Conservation (phyloP, 2,329 filamentous ascomycete species). For the Bipolaris gigantea region DNA sequence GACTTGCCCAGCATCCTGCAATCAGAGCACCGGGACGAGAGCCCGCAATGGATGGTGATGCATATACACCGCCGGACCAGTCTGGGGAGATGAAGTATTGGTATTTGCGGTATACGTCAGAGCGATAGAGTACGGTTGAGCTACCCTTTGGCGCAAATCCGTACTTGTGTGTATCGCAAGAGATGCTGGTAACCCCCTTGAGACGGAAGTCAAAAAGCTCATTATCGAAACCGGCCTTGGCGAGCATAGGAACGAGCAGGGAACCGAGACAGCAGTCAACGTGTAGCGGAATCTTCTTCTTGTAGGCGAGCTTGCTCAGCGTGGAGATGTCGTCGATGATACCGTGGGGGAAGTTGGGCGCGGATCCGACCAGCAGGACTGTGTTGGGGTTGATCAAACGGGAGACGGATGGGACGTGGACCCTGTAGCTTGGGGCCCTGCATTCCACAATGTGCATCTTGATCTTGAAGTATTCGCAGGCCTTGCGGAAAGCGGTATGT, state of each 20-base stretch:
- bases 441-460: constrained; percentile 87
- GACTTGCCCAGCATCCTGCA: constrained; percentile 89
- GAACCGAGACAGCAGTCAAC: constrained; percentile 98
- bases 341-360: constrained; percentile 96
- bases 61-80: constrained; percentile 96
- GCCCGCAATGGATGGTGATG: constrained; percentile 86
- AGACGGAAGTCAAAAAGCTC: constrained; percentile 91
- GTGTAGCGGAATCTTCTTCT: constrained; percentile 82
- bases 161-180: constrained; percentile 98
- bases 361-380: constrained; percentile 86
- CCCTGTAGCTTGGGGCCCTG: constrained; percentile 82
- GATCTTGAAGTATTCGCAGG: constrained; percentile 94
- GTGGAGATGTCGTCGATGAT: constrained; percentile 93
- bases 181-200: constrained; percentile 92
- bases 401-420: constrained; percentile 74
- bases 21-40: constrained; percentile 92
- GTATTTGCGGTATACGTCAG: constrained; percentile 73
- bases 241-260: constrained; percentile 89
- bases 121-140: constrained; percentile 89
- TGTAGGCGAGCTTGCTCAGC: constrained; percentile 79
- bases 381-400: constrained; percentile 94
- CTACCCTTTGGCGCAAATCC: constrained; percentile 98
- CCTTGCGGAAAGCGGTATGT: constrained; percentile 96
- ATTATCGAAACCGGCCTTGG: constrained; percentile 88
- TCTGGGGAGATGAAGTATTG: constrained; percentile 97